Conservation (phyloP, 1,139 yeast genomes). For the Yamadazyma pseudoaaseri region DNA sequence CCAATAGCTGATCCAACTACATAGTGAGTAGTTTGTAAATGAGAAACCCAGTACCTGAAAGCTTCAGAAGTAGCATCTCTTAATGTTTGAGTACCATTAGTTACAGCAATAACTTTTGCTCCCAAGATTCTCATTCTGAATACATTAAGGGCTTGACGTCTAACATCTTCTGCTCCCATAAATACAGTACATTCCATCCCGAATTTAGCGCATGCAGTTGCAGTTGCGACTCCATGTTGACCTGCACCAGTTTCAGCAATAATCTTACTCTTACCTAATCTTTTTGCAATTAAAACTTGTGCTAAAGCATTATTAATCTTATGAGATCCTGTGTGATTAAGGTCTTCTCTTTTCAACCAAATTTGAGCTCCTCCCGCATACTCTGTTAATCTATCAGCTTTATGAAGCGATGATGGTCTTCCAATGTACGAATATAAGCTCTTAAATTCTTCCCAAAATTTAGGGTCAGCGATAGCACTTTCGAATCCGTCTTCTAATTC, state of each 20-base stretch:
- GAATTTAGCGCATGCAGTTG: conserved; percentile 97
- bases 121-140: conserved; percentile 97
- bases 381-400: conserved; percentile 86
- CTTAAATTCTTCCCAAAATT: conserved; percentile 90
- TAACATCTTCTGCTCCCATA: conserved; percentile 99
- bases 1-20: conserved; percentile 98
- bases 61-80: conserved; percentile 99
- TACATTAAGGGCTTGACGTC: conserved; percentile 97
- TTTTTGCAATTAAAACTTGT: conserved; percentile 85
- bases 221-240: conserved; percentile 99
- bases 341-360: conserved; percentile 97
- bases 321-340: conserved; percentile 97
- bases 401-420: conserved; percentile 90
- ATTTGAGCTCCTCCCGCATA: conserved; percentile 95
- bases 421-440: conserved; percentile 85
- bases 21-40: conserved; percentile 83
- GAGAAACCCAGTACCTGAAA: conserved; percentile 91
- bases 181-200: conserved; percentile 94
- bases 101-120: conserved; percentile 90
- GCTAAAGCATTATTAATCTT: conserved; percentile 96
- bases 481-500: conserved; percentile 89
- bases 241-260: conserved; percentile 99
- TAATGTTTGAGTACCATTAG: conserved; percentile 91
- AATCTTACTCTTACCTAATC: conserved; percentile 85
- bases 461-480: conserved; percentile 81